A percentile compares a stretch with the other conserved stretches of the same genome.
phyloP scores from a whole-genome alignment of 2,329 filamentous ascomycete species.

The Diaporthe citrichinensis region DNA sequence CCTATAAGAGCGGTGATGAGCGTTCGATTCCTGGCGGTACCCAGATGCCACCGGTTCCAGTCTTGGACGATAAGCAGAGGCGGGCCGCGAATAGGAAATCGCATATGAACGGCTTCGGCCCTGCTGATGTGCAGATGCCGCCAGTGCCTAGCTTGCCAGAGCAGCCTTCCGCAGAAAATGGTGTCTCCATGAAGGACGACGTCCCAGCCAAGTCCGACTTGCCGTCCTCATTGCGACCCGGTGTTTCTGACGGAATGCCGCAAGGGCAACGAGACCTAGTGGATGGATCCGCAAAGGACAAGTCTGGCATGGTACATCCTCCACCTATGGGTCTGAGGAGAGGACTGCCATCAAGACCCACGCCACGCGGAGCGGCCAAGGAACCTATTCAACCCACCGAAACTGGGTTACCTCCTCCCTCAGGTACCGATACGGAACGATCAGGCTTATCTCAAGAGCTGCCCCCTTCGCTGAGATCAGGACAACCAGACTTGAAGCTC shows the following conservation, averaged over 20 bases:
- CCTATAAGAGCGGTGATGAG: not conserved
- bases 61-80: constrained; percentile 4
- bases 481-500: constrained; percentile 14
- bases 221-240: constrained; percentile 1
- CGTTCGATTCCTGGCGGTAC: not conserved
- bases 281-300: not conserved
- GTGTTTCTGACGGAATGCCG: not conserved
- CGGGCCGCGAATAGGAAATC: constrained; percentile 26
- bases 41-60: not conserved
- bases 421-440: not conserved
- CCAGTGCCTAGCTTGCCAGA: constrained; percentile 21
- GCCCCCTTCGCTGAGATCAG: not conserved
- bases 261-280: constrained; percentile 3
- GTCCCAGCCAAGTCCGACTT: not conserved
- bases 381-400: not conserved
- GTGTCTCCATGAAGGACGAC: not conserved
- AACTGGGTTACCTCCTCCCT: not conserved
- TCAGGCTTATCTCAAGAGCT: not conserved
- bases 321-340: not conserved
- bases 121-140: constrained; percentile 10
- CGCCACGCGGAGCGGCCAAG: not conserved
- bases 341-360: constrained; percentile 5
- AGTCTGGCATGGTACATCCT: constrained; percentile 1
- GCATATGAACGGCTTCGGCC: constrained; percentile 18
- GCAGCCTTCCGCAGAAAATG: not conserved